phyloP scores from a whole-genome alignment of 225 moss, liverwort and hornwort species.

The Takakia lepidozioides region DNA sequence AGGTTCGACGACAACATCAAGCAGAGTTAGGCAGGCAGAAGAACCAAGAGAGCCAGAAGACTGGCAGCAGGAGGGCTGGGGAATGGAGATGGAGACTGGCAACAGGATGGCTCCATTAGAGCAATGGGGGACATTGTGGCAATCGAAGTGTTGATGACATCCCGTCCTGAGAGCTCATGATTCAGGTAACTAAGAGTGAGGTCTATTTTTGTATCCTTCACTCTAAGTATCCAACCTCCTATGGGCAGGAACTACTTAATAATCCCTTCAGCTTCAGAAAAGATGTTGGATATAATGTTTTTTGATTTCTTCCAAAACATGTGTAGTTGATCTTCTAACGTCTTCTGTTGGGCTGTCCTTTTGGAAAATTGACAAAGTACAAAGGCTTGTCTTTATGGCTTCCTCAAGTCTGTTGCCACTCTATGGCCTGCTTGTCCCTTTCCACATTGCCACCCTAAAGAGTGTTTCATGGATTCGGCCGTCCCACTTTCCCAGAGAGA shows the following conservation, averaged over 20 bases:
- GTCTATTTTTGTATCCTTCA: too few relatives aligned
- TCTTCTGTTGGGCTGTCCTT: too few relatives aligned
- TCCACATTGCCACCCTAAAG: conserved; percentile 95
- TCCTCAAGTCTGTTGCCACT: conserved; percentile 80
- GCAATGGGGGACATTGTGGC: conserved; percentile 79
- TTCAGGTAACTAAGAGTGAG: conserved; percentile 70
- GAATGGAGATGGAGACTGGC: conserved; percentile 78
- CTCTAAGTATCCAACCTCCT: too few relatives aligned
- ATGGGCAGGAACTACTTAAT: too few relatives aligned
- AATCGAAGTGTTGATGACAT: conserved; percentile 90
- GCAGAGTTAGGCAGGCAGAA: conserved; percentile 92
- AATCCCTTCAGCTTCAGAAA: too few relatives aligned
- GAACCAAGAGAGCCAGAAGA: conserved; percentile 87
- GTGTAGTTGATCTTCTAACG: too few relatives aligned
- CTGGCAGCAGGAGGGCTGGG: conserved; percentile 91
- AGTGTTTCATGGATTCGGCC: conserved; percentile 99
- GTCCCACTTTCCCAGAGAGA: too few relatives aligned
- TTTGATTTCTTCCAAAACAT: too few relatives aligned
- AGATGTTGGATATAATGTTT: too few relatives aligned
- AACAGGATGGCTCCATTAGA: conserved; percentile 59
- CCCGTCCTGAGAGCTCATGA: conserved; percentile 88
- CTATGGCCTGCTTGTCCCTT: conserved; percentile 84
- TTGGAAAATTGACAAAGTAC: too few relatives aligned
- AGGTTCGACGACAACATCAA: conserved; percentile 77
- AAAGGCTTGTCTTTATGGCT: too few relatives aligned